A percentile compares a stretch with the other conserved stretches of the same genome.
Evolutionary conservation across 495 filamentous ascomycete species (phyloP).

Genomic region (Beverwykella pulmonaria): DNA sequence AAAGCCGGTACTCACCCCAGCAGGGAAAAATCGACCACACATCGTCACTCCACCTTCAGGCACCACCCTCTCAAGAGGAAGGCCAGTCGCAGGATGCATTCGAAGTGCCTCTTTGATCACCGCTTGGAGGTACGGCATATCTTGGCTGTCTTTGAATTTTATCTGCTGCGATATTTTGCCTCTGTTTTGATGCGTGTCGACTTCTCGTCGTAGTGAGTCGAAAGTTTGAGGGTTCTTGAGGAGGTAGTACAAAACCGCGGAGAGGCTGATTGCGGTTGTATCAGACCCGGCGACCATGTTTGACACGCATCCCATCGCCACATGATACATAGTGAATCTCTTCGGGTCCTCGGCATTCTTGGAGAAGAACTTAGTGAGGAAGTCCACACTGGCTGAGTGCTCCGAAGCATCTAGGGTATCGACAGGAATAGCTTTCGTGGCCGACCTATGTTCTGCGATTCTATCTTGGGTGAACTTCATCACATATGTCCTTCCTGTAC

Average conservation of each 20-base stretch:
- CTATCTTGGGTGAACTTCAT: constrained; percentile 2
- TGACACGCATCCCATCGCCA: not conserved
- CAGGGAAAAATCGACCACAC: constrained; percentile 40
- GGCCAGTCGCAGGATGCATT: constrained; percentile 27
- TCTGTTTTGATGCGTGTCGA: constrained; percentile 47
- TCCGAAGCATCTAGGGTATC: not conserved
- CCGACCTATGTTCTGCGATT: not conserved
- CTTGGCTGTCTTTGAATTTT: constrained; percentile 6
- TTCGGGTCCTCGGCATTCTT: not conserved
- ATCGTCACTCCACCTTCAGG: constrained; percentile 42
- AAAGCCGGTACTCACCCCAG: not conserved
- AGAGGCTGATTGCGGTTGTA: constrained; percentile 58
- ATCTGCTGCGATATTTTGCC: not conserved
- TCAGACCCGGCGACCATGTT: constrained; percentile 59
- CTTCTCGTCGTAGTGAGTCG: constrained; percentile 59
- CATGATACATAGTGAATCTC: constrained; percentile 4
- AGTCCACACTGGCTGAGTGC: not conserved
- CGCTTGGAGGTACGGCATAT: constrained; percentile 37
- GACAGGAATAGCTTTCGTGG: not conserved
- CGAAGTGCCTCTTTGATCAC: constrained; percentile 49
- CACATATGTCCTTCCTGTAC: not conserved
- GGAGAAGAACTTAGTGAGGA: constrained; percentile 3
- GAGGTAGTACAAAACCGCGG: constrained; percentile 59
- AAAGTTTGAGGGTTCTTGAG: constrained; percentile 56
- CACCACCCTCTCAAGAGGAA: constrained; percentile 38